phyloP scores from a whole-genome alignment of 805 yeast genomes.

The Monosporozyma aerobia region DNA sequence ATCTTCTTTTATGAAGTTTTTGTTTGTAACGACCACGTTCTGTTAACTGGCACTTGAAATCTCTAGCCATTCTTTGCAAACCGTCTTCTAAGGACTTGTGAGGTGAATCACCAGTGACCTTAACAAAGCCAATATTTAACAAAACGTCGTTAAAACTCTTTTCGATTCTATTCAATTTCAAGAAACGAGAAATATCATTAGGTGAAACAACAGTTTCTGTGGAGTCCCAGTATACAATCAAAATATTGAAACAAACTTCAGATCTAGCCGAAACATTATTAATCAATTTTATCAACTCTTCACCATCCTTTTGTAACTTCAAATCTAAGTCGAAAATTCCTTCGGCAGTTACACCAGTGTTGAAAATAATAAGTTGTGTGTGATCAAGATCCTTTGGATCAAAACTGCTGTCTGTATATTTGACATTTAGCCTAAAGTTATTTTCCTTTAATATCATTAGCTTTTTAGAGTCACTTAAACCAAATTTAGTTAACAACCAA shows the following conservation, averaged over 20 bases:
- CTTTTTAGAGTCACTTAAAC: constrained; percentile 6
- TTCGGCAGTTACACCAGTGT: constrained; percentile 30
- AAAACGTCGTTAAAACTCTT: constrained; percentile 23
- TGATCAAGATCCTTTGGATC: constrained; percentile 21
- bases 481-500: constrained; percentile 31
- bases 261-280: constrained; percentile 30
- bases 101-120: constrained; percentile 24
- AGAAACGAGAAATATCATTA: constrained; percentile 10
- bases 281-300: constrained; percentile 28
- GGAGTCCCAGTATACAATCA: constrained; percentile 36
- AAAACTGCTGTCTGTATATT: constrained; percentile 17
- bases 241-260: constrained; percentile 27
- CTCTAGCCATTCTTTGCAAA: constrained; percentile 20
- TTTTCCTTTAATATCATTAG: constrained; percentile 2
- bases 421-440: constrained; percentile 11
- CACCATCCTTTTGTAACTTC: constrained; percentile 29
- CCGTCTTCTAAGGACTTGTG: constrained; percentile 25
- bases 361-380: constrained; percentile 31
- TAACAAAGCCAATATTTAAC: constrained; percentile 22
- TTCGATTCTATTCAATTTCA: constrained; percentile 24
- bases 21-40: constrained; percentile 29
- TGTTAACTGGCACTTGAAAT: constrained; percentile 22
- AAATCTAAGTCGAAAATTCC: constrained; percentile 29
- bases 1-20: constrained; percentile 11
- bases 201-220: constrained; percentile 20